Evolutionary conservation across 495 filamentous ascomycete species (phyloP).

Genomic region (Tuber brumale): DNA sequence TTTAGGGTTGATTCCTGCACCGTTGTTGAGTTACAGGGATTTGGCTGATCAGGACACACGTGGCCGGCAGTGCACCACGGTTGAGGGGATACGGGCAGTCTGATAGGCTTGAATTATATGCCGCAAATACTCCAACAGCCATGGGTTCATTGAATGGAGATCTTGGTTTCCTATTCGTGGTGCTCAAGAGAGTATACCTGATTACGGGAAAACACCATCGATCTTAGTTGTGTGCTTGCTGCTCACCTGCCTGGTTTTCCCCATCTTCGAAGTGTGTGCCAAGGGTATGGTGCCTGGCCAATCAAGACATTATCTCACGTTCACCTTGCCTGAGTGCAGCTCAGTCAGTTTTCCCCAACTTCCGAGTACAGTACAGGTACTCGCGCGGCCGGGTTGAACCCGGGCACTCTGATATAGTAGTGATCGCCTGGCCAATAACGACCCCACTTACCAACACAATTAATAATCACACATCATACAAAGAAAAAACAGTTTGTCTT

Average conservation of each 20-base stretch:
- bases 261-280: background rate
- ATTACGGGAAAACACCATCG: background rate
- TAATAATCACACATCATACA: too few relatives aligned
- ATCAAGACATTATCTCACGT: background rate
- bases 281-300: background rate
- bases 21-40: background rate
- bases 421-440: too few relatives aligned
- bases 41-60: background rate
- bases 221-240: background rate
- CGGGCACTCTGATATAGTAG: too few relatives aligned
- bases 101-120: background rate
- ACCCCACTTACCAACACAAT: too few relatives aligned
- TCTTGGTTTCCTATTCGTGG: background rate
- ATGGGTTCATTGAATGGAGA: background rate
- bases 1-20: background rate
- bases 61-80: background rate
- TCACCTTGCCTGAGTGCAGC: background rate
- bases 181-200: background rate
- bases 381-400: too few relatives aligned
- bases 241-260: background rate
- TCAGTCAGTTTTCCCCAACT: background rate
- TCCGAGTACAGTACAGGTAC: background rate
- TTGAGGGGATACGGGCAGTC: background rate
- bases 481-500: too few relatives aligned
- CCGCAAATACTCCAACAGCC: background rate